Conservation (phyloP, 495 filamentous ascomycete species). For the Choiromyces venosus region DNA sequence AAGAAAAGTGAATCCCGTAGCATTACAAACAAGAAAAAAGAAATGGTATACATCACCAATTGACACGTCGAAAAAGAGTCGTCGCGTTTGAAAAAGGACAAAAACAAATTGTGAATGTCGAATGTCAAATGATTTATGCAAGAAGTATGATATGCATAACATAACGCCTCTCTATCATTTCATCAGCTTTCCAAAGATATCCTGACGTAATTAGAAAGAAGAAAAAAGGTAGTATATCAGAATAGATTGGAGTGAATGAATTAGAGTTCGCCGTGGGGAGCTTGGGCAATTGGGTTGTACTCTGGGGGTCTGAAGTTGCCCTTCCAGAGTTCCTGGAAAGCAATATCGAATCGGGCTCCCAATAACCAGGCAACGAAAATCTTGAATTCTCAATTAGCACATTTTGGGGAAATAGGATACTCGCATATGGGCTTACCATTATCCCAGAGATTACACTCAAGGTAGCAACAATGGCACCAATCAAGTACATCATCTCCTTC, state of each 20-base stretch:
- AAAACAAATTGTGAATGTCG: too few species aligned
- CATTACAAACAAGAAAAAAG: background rate
- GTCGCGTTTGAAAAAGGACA: background rate
- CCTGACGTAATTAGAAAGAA: background rate
- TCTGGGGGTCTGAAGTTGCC: slow-evolving; percentile 45
- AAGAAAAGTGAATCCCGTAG: background rate
- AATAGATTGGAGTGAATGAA: slow-evolving; percentile 1
- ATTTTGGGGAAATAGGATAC: background rate
- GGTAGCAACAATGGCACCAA: slow-evolving; percentile 56
- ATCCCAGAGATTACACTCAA: slow-evolving; percentile 56
- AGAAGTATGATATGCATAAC: background rate
- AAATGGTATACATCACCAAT: background rate
- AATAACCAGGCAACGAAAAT: slow-evolving; percentile 44
- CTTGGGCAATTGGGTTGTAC: background rate
- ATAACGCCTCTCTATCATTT: slow-evolving; percentile 2
- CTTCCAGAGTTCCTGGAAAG: slow-evolving; percentile 51
- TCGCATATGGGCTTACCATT: slow-evolving; percentile 54
- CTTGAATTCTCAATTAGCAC: slow-evolving; percentile 37
- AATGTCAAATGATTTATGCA: background rate
- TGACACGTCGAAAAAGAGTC: background rate
- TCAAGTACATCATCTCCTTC: slow-evolving; percentile 59
- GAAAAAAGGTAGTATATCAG: background rate
- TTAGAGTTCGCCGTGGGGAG: background rate
- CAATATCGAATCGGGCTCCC: slow-evolving; percentile 60
- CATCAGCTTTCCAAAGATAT: background rate